These are phyloP conservation scores for Aureobasidium sp. DNA, from an alignment of 2,329 filamentous ascomycete genomes.

Conservation along the genomic window DNA sequence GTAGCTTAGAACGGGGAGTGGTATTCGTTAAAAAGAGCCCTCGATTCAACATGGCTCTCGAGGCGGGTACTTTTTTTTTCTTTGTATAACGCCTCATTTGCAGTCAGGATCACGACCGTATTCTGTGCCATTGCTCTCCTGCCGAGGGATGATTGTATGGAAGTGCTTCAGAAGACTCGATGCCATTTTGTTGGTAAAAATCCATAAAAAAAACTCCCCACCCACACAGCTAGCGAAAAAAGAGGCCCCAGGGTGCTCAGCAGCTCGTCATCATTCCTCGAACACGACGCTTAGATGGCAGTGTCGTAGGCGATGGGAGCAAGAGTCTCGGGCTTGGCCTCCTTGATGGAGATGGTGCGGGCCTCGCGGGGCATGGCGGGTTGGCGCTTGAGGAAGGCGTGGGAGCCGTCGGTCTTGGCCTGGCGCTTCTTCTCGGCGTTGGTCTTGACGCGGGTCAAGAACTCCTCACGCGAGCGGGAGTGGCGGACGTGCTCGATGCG, in stretches of 20 bases:
- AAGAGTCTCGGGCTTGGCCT: slow-evolving; percentile 84
- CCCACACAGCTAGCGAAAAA: slow-evolving; percentile 10
- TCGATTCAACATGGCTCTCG: slow-evolving; percentile 10
- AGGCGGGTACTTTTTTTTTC: slow-evolving; percentile 2
- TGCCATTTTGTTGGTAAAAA: slow-evolving; percentile 11
- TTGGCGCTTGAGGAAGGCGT: slow-evolving; percentile 88
- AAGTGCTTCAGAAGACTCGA: slow-evolving; percentile 12
- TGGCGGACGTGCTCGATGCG: slow-evolving; percentile 93
- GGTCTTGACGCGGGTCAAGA: slow-evolving; percentile 90
- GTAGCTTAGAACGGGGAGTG: slow-evolving; percentile 9
- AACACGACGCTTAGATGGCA: slow-evolving; percentile 60
- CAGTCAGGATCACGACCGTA: slow-evolving; percentile 11
- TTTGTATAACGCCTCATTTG: neutral
- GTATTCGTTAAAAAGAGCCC: slow-evolving; percentile 13
- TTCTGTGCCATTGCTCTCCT: slow-evolving; percentile 2
- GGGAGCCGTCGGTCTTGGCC: slow-evolving; percentile 81
- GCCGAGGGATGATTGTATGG: slow-evolving; percentile 11
- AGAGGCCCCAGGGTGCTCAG: slow-evolving; percentile 2
- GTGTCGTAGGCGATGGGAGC: slow-evolving; percentile 94
- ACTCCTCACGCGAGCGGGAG: slow-evolving; percentile 93
- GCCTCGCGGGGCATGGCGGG: slow-evolving; percentile 71
- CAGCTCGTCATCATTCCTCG: neutral
- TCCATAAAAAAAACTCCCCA: slow-evolving; percentile 10
- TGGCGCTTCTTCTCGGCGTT: slow-evolving; percentile 89
- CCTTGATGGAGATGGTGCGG: slow-evolving; percentile 67